These are phyloP conservation scores for Hyaloscypha bicolor DNA, from an alignment of 495 filamentous ascomycete species.

Conservation along the genomic window DNA sequence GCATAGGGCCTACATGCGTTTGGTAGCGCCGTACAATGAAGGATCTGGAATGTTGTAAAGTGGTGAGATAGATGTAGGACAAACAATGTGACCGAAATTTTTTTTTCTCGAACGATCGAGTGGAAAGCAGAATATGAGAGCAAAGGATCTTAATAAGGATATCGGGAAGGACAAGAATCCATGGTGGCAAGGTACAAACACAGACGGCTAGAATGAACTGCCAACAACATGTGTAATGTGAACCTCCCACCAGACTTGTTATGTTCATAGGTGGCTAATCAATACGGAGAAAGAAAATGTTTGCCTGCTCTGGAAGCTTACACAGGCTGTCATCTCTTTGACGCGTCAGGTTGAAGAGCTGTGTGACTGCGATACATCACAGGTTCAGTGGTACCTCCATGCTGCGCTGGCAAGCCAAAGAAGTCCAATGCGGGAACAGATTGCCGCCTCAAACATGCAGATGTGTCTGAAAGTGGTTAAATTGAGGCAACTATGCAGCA, in stretches of 20 bases:
- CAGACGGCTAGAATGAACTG: background rate
- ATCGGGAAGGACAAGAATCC: background rate
- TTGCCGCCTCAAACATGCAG: background rate
- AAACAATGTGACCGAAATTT: background rate
- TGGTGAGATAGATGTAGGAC: background rate
- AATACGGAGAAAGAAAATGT: slow-evolving; percentile 1
- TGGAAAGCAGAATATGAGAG: background rate
- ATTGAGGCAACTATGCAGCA: background rate
- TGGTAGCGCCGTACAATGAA: background rate
- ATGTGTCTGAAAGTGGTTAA: background rate
- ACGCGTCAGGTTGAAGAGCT: background rate
- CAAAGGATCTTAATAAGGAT: background rate
- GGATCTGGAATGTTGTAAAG: background rate
- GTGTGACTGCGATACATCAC: background rate
- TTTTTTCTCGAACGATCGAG: background rate
- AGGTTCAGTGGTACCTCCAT: background rate
- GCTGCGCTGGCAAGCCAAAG: background rate
- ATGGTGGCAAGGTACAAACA: slow-evolving; percentile 5
- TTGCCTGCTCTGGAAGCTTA: background rate
- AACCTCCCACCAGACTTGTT: background rate
- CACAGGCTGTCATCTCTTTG: background rate
- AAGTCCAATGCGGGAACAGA: background rate
- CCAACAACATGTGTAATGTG: slow-evolving; percentile 1
- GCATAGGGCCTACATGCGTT: background rate
- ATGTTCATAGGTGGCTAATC: background rate